Evolutionary conservation across 2,329 filamentous ascomycete species (phyloP).

Genomic region (Cladosporium oxysporum): DNA sequence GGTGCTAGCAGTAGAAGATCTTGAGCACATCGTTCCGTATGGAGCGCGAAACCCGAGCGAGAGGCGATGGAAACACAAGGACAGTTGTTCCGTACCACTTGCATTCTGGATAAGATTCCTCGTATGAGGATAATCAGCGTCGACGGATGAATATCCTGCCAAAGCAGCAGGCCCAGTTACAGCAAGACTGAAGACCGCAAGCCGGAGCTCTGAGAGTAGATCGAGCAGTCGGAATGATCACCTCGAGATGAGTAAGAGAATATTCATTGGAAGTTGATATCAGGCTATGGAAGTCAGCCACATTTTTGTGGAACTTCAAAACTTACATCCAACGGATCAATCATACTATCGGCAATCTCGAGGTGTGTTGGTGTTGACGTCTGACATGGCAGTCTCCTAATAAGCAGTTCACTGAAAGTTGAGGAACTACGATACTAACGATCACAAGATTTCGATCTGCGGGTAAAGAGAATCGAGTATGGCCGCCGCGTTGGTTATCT

Average conservation of each 20-base stretch:
- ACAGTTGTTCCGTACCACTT: background rate
- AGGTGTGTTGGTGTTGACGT: background rate
- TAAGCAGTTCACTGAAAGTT: too few relatives aligned
- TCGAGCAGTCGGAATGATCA: background rate
- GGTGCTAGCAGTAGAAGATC: background rate
- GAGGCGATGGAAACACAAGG: background rate
- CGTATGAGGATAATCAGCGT: too few relatives aligned
- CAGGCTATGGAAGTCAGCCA: too few relatives aligned
- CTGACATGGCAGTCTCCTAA: background rate
- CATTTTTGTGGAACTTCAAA: background rate
- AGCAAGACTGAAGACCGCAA: background rate
- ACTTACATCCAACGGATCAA: background rate
- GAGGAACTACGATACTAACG: too few relatives aligned
- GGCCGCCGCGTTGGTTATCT: too few relatives aligned
- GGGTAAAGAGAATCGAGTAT: too few relatives aligned
- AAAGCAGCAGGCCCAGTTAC: background rate
- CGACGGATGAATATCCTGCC: background rate
- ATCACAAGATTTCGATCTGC: too few relatives aligned
- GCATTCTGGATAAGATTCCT: background rate
- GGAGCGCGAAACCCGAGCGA: background rate
- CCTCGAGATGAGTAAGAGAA: background rate
- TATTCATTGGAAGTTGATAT: too few relatives aligned
- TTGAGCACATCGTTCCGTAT: background rate
- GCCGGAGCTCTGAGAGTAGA: background rate
- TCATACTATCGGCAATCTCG: background rate